Conservation (phyloP, 2,329 filamentous ascomycete species). For the Monilinia fructigena region DNA sequence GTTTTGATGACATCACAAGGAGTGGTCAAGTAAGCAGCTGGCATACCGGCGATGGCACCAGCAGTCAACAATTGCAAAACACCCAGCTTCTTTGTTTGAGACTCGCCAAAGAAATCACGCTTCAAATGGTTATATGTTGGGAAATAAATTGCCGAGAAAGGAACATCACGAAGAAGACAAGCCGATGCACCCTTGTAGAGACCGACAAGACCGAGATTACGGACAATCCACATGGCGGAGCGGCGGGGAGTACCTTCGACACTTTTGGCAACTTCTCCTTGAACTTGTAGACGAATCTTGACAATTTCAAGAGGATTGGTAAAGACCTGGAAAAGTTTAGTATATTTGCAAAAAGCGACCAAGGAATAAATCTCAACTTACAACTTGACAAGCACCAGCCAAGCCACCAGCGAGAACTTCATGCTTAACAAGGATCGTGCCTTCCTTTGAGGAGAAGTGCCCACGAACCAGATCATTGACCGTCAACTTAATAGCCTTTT, state of each 20-base stretch:
- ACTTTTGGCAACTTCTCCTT: conserved; percentile 90
- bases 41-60: conserved; percentile 92
- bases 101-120: conserved; percentile 89
- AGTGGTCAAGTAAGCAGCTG: conserved; percentile 89
- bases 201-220: conserved; percentile 88
- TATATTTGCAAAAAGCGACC: background rate
- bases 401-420: conserved; percentile 86
- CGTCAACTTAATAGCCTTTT: conserved; percentile 98
- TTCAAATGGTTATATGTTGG: conserved; percentile 94
- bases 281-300: conserved; percentile 96
- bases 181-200: conserved; percentile 96
- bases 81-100: conserved; percentile 80
- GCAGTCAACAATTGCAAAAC: conserved; percentile 88
- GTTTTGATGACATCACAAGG: conserved; percentile 99
- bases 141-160: conserved; percentile 99
- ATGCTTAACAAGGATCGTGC: conserved; percentile 65
- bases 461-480: conserved; percentile 91
- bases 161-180: conserved; percentile 91
- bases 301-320: conserved; percentile 98
- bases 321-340: conserved; percentile 64
- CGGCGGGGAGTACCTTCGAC: conserved; percentile 79
- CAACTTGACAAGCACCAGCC: conserved; percentile 93
- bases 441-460: conserved; percentile 70
- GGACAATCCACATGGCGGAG: conserved; percentile 96
- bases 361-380: conserved; percentile 50